These are phyloP conservation scores for Uronychia setigera DNA, from an alignment of 73 alveolate genomes.

Conservation along the genomic window DNA sequence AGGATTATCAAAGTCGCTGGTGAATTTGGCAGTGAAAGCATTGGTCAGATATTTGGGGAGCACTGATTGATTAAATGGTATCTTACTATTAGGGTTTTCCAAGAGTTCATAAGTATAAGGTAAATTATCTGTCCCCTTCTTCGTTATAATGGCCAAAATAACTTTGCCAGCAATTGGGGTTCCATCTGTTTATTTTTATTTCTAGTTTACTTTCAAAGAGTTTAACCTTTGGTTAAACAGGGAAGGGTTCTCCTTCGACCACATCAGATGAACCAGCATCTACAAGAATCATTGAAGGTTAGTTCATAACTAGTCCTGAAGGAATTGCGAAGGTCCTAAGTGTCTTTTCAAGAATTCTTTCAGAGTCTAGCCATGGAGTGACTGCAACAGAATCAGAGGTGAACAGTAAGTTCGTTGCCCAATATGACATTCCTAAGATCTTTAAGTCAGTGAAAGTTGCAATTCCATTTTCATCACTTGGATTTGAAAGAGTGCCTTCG, in stretches of 20 bases:
- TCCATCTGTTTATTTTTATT: not conserved
- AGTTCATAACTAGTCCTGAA: not conserved
- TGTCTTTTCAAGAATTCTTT: not conserved
- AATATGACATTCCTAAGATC: too few relatives aligned
- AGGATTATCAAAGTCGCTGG: not conserved
- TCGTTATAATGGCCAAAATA: too few relatives aligned
- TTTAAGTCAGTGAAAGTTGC: not conserved
- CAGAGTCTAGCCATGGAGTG: not conserved
- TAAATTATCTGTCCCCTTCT: too few relatives aligned
- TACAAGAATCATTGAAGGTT: not conserved
- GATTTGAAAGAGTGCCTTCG: not conserved
- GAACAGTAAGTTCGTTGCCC: not conserved
- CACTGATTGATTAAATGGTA: not conserved
- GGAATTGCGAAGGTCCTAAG: not conserved
- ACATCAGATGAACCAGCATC: not conserved
- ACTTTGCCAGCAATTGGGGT: too few relatives aligned
- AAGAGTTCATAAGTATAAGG: not conserved
- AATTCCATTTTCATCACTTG: not conserved
- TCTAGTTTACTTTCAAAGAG: not conserved
- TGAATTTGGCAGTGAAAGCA: not conserved
- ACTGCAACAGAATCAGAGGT: not conserved
- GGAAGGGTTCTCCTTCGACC: not conserved
- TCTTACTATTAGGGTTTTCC: not conserved
- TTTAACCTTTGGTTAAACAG: not conserved
- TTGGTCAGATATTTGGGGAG: not conserved